Evolutionary conservation across 305 asterid genomes (phyloP), one percentile per base, ranked within the genome.

Genomic region (Nicotiana rustica): DNA sequence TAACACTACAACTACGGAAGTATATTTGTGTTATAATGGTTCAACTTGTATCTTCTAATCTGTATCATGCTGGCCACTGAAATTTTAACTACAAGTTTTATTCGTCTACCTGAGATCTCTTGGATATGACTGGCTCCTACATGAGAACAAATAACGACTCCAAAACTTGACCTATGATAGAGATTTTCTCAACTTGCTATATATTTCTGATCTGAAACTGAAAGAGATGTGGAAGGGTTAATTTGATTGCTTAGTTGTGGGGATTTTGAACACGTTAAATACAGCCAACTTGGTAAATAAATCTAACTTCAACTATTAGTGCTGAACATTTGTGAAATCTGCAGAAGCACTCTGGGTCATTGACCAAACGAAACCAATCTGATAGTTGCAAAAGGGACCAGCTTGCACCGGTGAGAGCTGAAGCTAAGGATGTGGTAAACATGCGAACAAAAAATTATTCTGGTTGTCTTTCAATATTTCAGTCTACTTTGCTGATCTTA

Each of bases 391-490:
- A 84, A 87, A 89, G 89, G 85, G 83, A 18, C 75, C 90, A 84
- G 83, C 94, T 57, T 84, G 83, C 85, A 81, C 86, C 73, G 67
- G 90, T 89, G 84, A 88, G 88, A 85, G 67, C 85, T 33, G 91
- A 88, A 78, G 90, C 61, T 38, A 88, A 86, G 82, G 92, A 92
- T 64, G 89, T 90, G 98, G 99, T 93, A 81, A 88, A 25, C 82
- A 56, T 59, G 78, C 80, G 73, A 85, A 33, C 79, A 57, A 85
- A 77, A 71, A 60, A 76, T 38, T 56, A 66, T 57, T 81, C 57
- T 67, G 65, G 6, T 68, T 66, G 70, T 31, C 81, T 77, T 78
- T 41, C 47, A 44, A 68, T 68, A 59, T 35, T 31, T 55, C 57
- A 12, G 12, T 57, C 70, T 64, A 82, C 62, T 62, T 64, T 70